Conservation (phyloP, 352 stramenopile species). For the Phytophthora cryptogea region DNA sequence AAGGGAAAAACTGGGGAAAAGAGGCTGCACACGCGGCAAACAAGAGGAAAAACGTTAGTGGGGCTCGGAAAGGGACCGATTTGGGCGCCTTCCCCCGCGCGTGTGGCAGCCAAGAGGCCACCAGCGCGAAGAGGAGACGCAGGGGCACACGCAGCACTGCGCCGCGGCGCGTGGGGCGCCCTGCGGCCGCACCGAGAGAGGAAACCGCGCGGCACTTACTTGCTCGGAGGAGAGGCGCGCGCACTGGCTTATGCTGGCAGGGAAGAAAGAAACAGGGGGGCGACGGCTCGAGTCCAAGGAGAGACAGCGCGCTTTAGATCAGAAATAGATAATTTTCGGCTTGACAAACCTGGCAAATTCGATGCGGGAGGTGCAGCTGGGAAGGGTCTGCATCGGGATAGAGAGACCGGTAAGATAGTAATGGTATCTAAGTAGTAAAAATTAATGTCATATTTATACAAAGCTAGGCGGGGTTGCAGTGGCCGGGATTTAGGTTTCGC, state of each 20-base stretch:
- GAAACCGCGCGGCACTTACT: conserved; percentile 25
- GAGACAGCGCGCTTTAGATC: conserved; percentile 33
- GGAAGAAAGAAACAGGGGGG: conserved; percentile 46
- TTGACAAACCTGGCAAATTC: not conserved
- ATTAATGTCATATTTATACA: no score
- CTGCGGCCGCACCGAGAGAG: conserved; percentile 6
- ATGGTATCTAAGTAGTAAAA: not conserved
- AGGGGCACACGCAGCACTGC: conserved; percentile 14
- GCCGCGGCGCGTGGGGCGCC: not conserved
- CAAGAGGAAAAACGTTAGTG: conserved; percentile 20
- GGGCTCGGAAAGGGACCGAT: not conserved
- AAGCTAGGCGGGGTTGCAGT: conserved; percentile 3
- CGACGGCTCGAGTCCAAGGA: conserved; percentile 38
- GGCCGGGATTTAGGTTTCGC: not conserved
- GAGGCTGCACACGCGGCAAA: conserved; percentile 13
- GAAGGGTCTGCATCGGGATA: not conserved
- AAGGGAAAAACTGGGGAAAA: conserved; percentile 18
- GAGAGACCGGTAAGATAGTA: not conserved
- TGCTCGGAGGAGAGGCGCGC: conserved; percentile 29
- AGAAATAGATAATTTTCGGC: conserved; percentile 28
- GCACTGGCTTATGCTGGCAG: conserved; percentile 39
- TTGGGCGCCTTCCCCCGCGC: conserved; percentile 11
- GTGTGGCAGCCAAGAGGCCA: no score
- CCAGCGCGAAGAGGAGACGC: conserved; percentile 6
- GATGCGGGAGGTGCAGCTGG: not conserved